Evolutionary conservation across 768 basidiomycete species (phyloP).

Genomic region (Aureoboletus auriporus): DNA sequence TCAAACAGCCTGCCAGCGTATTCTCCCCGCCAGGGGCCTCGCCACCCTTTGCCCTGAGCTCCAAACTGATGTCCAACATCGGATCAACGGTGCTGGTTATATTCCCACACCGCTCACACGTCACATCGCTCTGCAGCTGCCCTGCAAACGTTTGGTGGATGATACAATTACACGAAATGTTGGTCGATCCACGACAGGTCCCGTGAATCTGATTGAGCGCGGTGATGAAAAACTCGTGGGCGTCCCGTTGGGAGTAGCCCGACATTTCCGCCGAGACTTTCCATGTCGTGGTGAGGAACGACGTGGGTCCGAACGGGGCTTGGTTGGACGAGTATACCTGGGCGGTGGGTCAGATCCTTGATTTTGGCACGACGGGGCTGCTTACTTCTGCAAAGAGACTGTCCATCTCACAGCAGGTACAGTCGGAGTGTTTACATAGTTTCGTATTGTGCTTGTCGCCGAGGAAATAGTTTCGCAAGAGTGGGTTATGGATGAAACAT

Average conservation of each 20-base stretch:
- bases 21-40: conserved; percentile 48
- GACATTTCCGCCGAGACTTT: conserved; percentile 71
- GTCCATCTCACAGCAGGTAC: conserved; percentile 94
- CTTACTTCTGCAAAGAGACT: conserved; percentile 70
- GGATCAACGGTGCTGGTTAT: conserved; percentile 80
- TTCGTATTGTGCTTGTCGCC: conserved; percentile 82
- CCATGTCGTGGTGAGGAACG: conserved; percentile 85
- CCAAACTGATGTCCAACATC: conserved; percentile 87
- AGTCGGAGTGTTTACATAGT: conserved; percentile 66
- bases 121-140: conserved; percentile 82
- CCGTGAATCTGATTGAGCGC: conserved; percentile 85
- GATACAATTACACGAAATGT: conserved; percentile 83
- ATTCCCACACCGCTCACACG: conserved; percentile 80
- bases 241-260: conserved; percentile 93
- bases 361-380: not conserved
- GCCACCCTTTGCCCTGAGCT: conserved; percentile 57
- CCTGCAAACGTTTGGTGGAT: conserved; percentile 90
- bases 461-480: conserved; percentile 85
- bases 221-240: conserved; percentile 84
- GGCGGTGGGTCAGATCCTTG: not conserved
- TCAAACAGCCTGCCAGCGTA: conserved; percentile 71
- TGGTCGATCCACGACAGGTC: conserved; percentile 69
- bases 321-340: conserved; percentile 57
- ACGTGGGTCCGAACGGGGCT: conserved; percentile 73
- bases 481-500: conserved; percentile 83